Percentiles rank a stretch among this genome's conserved stretches.
Conservation (phyloP, 106 monocot species). For the Dioscorea zingiberensis region DNA sequence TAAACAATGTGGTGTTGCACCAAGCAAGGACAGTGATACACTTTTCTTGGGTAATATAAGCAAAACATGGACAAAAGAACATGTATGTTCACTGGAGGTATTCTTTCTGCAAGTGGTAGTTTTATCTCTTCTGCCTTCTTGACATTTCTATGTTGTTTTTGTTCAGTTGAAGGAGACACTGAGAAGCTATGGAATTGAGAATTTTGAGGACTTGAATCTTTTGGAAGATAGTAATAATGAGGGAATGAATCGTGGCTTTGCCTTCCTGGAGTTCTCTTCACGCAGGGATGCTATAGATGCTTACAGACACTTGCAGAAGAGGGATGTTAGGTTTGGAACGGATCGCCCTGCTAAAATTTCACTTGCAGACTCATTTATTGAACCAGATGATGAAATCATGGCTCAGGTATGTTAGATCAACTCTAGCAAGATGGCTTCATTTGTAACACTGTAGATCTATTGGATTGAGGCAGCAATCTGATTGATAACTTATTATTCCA, state of each 20-base stretch:
- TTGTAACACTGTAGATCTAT: background rate
- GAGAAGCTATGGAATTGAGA: constrained; percentile 74
- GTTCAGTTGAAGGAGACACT: constrained; percentile 76
- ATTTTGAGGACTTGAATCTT: constrained; percentile 63
- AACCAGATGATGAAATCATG: constrained; percentile 97
- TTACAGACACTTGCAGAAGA: constrained; percentile 58
- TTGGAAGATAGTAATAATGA: constrained; percentile 76
- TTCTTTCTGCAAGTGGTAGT: background rate
- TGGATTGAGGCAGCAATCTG: background rate
- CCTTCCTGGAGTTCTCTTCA: constrained; percentile 88
- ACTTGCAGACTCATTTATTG: constrained; percentile 84
- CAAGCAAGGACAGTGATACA: constrained; percentile 87
- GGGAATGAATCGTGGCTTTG: constrained; percentile 91
- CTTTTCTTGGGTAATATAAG: constrained; percentile 91
- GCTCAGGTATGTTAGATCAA: constrained; percentile 46
- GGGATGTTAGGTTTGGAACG: constrained; percentile 78
- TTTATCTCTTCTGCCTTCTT: background rate
- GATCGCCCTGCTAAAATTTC: constrained; percentile 84
- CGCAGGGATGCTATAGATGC: constrained; percentile 84
- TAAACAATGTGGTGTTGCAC: constrained; percentile 86
- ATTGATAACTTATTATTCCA: background rate
- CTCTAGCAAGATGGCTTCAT: background rate
- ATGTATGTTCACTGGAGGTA: constrained; percentile 24
- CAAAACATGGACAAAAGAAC: constrained; percentile 89
- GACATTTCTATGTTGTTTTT: background rate